Conservation (phyloP, 73 alveolate species). For the Paramecium pentaurelia region DNA sequence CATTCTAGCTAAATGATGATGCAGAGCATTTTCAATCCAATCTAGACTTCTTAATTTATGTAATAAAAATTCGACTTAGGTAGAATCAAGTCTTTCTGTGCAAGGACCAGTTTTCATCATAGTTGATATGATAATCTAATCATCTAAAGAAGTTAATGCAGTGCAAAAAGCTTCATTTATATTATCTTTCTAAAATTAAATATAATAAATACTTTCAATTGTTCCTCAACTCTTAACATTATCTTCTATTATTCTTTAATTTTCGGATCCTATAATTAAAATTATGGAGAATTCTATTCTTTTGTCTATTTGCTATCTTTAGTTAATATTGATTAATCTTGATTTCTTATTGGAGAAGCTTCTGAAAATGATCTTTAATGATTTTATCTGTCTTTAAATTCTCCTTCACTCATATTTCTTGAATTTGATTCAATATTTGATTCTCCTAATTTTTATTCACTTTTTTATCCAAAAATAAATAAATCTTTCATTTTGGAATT, state of each 20-base stretch:
- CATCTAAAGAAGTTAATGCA: constrained; percentile 29
- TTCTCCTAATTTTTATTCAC: not conserved
- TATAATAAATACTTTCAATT: not conserved
- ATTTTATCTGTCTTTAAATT: not conserved
- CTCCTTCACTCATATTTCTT: not conserved
- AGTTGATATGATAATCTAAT: not conserved
- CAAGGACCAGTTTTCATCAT: constrained; percentile 41
- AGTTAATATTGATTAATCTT: not conserved
- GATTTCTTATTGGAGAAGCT: not conserved
- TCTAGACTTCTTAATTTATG: constrained; percentile 14
- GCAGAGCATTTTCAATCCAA: constrained; percentile 10
- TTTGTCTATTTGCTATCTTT: not conserved
- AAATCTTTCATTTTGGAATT: not conserved
- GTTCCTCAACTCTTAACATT: not conserved
- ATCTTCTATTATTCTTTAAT: not conserved
- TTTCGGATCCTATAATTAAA: not conserved
- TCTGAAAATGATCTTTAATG: not conserved
- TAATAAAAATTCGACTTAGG: not conserved
- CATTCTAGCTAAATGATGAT: constrained; percentile 26
- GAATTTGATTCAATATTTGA: not conserved
- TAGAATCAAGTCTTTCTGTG: constrained; percentile 31
- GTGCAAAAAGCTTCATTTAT: not conserved
- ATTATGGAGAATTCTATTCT: not conserved
- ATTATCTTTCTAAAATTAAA: not conserved
- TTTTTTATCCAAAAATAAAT: not conserved